Percentiles rank a stretch among this genome's conserved stretches.
These are phyloP conservation scores for Cruciata laevipes DNA, from an alignment of 257 asterid species.

Conservation along the genomic window DNA sequence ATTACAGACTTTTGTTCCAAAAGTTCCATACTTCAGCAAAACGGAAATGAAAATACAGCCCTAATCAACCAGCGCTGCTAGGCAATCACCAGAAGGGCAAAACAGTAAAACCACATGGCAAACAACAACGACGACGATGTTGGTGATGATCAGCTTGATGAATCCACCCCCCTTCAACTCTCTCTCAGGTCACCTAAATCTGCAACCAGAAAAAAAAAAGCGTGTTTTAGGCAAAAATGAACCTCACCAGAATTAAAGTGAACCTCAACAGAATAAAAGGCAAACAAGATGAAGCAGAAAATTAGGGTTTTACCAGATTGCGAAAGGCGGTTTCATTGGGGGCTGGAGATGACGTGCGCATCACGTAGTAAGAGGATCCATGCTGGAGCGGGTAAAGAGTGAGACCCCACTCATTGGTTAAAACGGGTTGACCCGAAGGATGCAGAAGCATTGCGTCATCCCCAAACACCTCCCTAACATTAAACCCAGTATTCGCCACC, in stretches of 20 bases:
- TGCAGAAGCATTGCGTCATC: constrained; percentile 73
- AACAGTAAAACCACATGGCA: not conserved
- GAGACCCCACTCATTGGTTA: constrained; percentile 75
- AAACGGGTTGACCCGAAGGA: constrained; percentile 69
- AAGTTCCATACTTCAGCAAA: not conserved
- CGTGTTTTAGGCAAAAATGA: not conserved
- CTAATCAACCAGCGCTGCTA: not conserved
- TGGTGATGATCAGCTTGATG: not conserved
- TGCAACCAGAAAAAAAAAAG: not conserved
- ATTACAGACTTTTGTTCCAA: not conserved
- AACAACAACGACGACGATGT: not conserved
- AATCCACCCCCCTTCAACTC: not conserved
- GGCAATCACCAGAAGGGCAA: not conserved
- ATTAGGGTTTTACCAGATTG: constrained; percentile 33
- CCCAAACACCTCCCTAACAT: constrained; percentile 75
- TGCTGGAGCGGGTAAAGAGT: constrained; percentile 72
- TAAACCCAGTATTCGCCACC: constrained; percentile 59
- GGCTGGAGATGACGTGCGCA: constrained; percentile 45
- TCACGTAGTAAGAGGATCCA: constrained; percentile 68
- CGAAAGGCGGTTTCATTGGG: constrained; percentile 22
- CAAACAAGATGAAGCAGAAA: no score
- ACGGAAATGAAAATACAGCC: not conserved
- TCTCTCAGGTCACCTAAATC: constrained; percentile 3
- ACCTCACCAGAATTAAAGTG: no score
- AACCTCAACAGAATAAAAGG: no score